Evolutionary conservation across 169 alveolate genomes (phyloP).

Genomic region (Pseudocohnilembus persalinus): DNA sequence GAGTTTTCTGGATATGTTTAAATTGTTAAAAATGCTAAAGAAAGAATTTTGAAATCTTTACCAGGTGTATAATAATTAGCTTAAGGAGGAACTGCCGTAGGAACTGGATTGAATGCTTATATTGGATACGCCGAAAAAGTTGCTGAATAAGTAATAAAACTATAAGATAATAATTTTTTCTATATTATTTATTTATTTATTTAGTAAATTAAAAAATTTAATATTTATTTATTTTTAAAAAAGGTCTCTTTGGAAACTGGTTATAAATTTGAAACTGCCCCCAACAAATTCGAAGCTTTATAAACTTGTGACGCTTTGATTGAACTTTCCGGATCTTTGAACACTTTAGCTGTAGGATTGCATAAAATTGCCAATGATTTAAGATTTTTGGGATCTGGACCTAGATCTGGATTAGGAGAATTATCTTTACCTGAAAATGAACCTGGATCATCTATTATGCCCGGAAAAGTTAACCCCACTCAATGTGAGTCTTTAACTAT

Average conservation of each 20-base stretch:
- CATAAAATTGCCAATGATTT: conserved; percentile 89
- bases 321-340: conserved; percentile 71
- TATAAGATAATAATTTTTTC: neutral
- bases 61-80: conserved; percentile 77
- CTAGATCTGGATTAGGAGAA: conserved; percentile 89
- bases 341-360: conserved; percentile 76
- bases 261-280: conserved; percentile 71
- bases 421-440: conserved; percentile 88
- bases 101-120: conserved; percentile 89
- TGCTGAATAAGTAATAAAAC: conserved; percentile 60
- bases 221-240: neutral
- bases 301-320: conserved; percentile 87
- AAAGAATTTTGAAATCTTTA: conserved; percentile 70
- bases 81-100: conserved; percentile 95
- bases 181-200: neutral
- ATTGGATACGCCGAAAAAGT: conserved; percentile 83
- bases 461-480: conserved; percentile 93
- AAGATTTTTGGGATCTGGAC: conserved; percentile 88
- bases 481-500: conserved; percentile 92
- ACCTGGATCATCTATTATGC: conserved; percentile 93
- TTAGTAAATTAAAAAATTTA: neutral
- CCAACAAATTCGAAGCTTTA: conserved; percentile 90
- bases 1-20: conserved; percentile 89
- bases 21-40: conserved; percentile 54
- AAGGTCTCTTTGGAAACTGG: conserved; percentile 71